Evolutionary conservation across 2,329 filamentous ascomycete species (phyloP), one percentile per base, ranked within the genome.

Genomic region (Stachybotrys elegans): DNA sequence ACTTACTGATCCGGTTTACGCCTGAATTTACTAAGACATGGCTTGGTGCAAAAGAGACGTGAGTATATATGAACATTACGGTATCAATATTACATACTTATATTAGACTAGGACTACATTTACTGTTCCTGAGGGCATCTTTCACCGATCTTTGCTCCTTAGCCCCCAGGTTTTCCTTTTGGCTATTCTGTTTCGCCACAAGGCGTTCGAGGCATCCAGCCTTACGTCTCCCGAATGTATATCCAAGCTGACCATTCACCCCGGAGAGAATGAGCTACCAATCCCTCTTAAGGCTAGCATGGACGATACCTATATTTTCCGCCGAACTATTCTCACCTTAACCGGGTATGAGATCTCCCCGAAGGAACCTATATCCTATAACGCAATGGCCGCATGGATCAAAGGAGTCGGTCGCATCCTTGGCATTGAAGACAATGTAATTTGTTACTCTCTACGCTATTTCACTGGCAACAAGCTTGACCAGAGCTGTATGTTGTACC

Each of bases 61-160:
- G 52, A 42, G n/a, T n/a, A n/a, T n/a, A n/a, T n/a, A n/a, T n/a
- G n/a, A n/a, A n/a, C n/a, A n/a, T n/a, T n/a, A n/a, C n/a, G n/a
- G n/a, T n/a, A n/a, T n/a, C n/a, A n/a, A n/a, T n/a, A n/a, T n/a
- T n/a, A n/a, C n/a, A n/a, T n/a, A n/a, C n/a, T n/a, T n/a, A n/a
- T n/a, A n/a, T n/a, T n/a, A n/a, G n/a, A n/a, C n/a, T n/a, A 61
- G 59, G 23, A 62, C 64, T 43, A 60, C 43, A 6, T 67, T 67
- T 38, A 48, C 48, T 3, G 48, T 69, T 23, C 59, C 57, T 6
- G 53, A 68, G 48, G 62, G 61, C 35, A 58, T 70, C 34, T 66
- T 60, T 54, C 47, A 65, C 47, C 55, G 46, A 2, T 65, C 53
- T 6, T 51, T 70, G 13, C 50, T 65, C 9, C 57, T 69, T 17